Conservation (phyloP, 768 basidiomycete species). For the Plicaturopsis crispa region DNA sequence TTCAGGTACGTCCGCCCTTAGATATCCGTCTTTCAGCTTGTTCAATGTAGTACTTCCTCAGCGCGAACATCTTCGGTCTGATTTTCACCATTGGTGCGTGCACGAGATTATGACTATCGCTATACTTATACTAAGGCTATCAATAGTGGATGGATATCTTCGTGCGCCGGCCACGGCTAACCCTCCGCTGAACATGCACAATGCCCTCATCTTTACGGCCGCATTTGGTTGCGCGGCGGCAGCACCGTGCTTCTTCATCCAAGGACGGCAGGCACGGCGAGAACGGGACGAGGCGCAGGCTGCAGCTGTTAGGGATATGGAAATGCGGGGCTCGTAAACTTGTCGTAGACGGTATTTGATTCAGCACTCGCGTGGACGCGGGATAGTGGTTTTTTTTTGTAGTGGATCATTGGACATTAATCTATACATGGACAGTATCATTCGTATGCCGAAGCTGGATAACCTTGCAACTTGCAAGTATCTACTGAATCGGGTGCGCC, state of each 20-base stretch:
- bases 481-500: too few relatives aligned
- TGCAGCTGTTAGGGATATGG: too few relatives aligned
- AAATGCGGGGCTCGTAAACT: too few relatives aligned
- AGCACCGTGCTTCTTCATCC: conserved; percentile 39
- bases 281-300: conserved; percentile 48
- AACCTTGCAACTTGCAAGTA: too few relatives aligned
- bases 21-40: conserved; percentile 2
- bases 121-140: background rate
- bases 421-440: too few relatives aligned
- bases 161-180: conserved; percentile 50
- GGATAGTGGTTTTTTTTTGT: too few relatives aligned
- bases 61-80: conserved; percentile 58
- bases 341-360: too few relatives aligned
- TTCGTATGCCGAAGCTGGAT: too few relatives aligned
- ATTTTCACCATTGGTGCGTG: conserved; percentile 53
- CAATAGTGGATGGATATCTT: conserved; percentile 56
- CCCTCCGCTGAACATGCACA: conserved; percentile 71
- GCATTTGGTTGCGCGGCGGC: conserved; percentile 33
- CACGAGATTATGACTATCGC: background rate
- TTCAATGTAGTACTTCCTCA: conserved; percentile 15
- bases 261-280: conserved; percentile 57
- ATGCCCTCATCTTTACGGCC: conserved; percentile 62
- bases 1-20: conserved; percentile 41
- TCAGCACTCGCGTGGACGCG: too few relatives aligned
- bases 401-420: too few relatives aligned